phyloP scores from a whole-genome alignment of 805 yeast species.

The Myxozyma geophila region DNA sequence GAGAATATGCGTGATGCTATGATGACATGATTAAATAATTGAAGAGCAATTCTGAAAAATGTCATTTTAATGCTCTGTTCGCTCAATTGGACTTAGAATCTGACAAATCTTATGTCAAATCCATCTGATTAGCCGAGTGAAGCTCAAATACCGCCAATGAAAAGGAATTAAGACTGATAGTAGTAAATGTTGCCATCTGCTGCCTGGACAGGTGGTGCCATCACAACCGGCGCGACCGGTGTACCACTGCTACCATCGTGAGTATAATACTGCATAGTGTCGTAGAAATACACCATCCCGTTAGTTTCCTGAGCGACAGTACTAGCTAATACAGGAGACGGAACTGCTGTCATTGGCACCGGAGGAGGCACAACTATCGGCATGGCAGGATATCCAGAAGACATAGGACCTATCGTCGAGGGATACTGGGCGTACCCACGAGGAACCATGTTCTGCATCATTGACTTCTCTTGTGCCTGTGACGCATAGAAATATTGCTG shows the following conservation, averaged over 20 bases:
- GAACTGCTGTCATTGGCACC: constrained; percentile 14
- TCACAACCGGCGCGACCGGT: background rate
- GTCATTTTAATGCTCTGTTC: too few species aligned
- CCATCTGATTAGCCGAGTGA: background rate
- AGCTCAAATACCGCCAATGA: background rate
- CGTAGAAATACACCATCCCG: constrained; percentile 33
- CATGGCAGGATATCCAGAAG: constrained; percentile 3
- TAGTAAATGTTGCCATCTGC: constrained; percentile 11
- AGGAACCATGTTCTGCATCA: constrained; percentile 19
- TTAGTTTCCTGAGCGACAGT: constrained; percentile 30
- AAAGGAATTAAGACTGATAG: background rate
- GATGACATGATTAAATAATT: too few species aligned
- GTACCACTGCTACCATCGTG: background rate
- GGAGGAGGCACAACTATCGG: constrained; percentile 26
- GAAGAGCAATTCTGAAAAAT: too few species aligned
- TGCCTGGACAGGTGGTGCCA: constrained; percentile 6
- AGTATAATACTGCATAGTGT: constrained; percentile 20
- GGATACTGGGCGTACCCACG: constrained; percentile 16
- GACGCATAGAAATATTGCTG: constrained; percentile 12
- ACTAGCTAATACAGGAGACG: constrained; percentile 25
- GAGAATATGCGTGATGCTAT: too few species aligned
- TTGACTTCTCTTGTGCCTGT: constrained; percentile 8
- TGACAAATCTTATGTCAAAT: too few species aligned
- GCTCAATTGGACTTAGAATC: too few species aligned
- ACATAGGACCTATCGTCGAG: background rate